Evolutionary conservation across 805 yeast species (phyloP), one percentile per base, ranked within the genome.

Genomic region (Starmerella bacillaris): DNA sequence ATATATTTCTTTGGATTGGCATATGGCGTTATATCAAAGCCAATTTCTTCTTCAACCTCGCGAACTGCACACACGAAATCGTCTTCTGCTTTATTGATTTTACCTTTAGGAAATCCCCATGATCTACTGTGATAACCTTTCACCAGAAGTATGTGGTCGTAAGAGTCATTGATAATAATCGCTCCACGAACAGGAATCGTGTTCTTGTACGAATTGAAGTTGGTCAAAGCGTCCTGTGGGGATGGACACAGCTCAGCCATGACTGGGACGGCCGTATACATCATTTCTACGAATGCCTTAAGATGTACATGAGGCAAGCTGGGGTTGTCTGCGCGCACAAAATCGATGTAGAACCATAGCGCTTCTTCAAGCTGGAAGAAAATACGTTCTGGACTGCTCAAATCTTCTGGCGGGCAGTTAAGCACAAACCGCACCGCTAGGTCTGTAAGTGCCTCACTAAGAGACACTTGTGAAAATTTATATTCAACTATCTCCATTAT

Each of bases 81-180:
- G 12, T 72, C 61, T 59, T 89, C 99, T 51, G 75, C 92, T 52
- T 89, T 84, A 26, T 92, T 79, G 38, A 89, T 89, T 56, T 89
- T 89, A 4, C 99, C 99, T 54, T 94, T 65, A 4, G 99, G 99
- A 50, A 89, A 89, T 5, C 94, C 78, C 96, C 96, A 89, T n/a
- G 65, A 53, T 21, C 60, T 57, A 9, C 83, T 68, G 43, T 79
- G 92, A 33, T 74, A 72, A 3, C 94, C 95, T 51, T 79, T 74
- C 4, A 89, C 92, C 43, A 89, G 58, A 20, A 92, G 51, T 8
- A 80, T 61, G 50, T 78, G 80, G 37, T 72, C 68, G 60, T 82
- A 54, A 22, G 65, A 67, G 35, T 67, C 61, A 51, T 80, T 83
- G 49, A 89, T 66, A 35, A 92, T 61, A 6, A 94, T 94, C 30